phyloP scores from a whole-genome alignment of 2,329 filamentous ascomycete species.

The Botrytis byssoidea region DNA sequence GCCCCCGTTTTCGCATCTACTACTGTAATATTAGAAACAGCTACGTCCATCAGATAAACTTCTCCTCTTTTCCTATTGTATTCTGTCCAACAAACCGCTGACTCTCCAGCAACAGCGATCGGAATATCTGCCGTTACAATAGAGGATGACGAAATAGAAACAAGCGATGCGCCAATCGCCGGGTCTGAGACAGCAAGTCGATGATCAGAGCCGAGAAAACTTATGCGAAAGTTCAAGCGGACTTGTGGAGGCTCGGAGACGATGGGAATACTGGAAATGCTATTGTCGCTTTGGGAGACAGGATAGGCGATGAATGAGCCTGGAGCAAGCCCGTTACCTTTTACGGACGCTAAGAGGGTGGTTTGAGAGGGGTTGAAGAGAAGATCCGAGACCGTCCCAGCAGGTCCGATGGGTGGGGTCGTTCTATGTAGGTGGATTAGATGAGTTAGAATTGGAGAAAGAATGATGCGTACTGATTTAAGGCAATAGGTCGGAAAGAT shows the following conservation, averaged over 20 bases:
- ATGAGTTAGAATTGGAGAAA: neutral
- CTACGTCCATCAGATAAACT: slow-evolving; percentile 23
- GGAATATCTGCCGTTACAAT: slow-evolving; percentile 16
- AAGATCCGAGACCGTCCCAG: slow-evolving; percentile 57
- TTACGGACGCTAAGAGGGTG: slow-evolving; percentile 55
- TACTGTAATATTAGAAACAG: slow-evolving; percentile 19
- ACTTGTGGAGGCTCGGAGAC: slow-evolving; percentile 22
- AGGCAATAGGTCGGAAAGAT: slow-evolving; percentile 46
- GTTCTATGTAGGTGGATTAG: slow-evolving; percentile 40
- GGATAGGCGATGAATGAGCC: slow-evolving; percentile 28
- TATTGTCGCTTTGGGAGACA: neutral
- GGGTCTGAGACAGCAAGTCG: slow-evolving; percentile 24
- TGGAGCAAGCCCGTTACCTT: slow-evolving; percentile 49
- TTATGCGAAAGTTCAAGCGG: slow-evolving; percentile 23
- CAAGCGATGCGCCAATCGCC: slow-evolving; percentile 23
- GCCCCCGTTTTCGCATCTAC: slow-evolving; percentile 22
- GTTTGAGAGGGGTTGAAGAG: slow-evolving; percentile 56
- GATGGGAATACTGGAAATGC: slow-evolving; percentile 21
- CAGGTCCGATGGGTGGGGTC: slow-evolving; percentile 56
- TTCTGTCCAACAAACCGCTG: slow-evolving; percentile 26
- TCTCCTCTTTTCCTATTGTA: slow-evolving; percentile 23
- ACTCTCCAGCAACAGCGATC: slow-evolving; percentile 18
- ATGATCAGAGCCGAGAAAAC: slow-evolving; percentile 24
- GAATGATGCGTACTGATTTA: neutral
- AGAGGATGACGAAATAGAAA: slow-evolving; percentile 20